A percentile compares a stretch with the other conserved stretches of the same genome.
phyloP scores from a whole-genome alignment of 495 filamentous ascomycete species.

The Aspergillus heteromorphus region DNA sequence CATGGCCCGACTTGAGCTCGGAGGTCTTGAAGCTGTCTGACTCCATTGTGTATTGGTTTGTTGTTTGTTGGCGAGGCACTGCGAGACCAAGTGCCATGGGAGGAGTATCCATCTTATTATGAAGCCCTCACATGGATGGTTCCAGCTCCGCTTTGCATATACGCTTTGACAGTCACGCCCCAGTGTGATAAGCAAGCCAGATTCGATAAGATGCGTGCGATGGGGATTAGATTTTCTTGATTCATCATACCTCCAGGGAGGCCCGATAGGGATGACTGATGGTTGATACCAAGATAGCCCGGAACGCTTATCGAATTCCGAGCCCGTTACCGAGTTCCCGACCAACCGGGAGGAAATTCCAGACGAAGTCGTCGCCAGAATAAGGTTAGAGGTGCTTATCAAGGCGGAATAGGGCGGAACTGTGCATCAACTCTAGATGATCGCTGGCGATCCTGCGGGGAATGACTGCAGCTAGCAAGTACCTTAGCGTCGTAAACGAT shows the following conservation, averaged over 20 bases:
- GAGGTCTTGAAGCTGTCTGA: conserved; percentile 4
- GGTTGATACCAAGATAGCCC: conserved; percentile 1
- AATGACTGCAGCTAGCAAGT: neutral
- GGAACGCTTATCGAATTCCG: conserved; percentile 16
- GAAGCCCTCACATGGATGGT: neutral
- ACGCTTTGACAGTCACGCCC: neutral
- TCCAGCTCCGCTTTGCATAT: neutral
- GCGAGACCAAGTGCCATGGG: neutral
- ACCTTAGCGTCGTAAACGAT: neutral
- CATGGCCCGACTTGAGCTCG: conserved; percentile 6
- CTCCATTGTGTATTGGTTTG: conserved; percentile 7
- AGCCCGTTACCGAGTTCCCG: neutral
- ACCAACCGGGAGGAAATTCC: neutral
- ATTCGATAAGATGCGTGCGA: neutral
- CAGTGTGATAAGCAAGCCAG: neutral
- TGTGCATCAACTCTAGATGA: neutral
- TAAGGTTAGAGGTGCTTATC: neutral
- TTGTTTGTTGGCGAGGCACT: neutral
- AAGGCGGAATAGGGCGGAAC: conserved; percentile 6
- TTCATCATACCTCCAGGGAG: neutral
- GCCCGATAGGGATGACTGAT: conserved; percentile 2
- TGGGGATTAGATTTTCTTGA: neutral
- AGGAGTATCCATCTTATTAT: neutral
- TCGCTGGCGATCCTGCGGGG: neutral
- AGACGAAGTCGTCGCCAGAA: neutral